Evolutionary conservation across 345 rosid genomes (phyloP), one percentile per base, ranked within the genome.

Genomic region (Populus pruinosa): DNA sequence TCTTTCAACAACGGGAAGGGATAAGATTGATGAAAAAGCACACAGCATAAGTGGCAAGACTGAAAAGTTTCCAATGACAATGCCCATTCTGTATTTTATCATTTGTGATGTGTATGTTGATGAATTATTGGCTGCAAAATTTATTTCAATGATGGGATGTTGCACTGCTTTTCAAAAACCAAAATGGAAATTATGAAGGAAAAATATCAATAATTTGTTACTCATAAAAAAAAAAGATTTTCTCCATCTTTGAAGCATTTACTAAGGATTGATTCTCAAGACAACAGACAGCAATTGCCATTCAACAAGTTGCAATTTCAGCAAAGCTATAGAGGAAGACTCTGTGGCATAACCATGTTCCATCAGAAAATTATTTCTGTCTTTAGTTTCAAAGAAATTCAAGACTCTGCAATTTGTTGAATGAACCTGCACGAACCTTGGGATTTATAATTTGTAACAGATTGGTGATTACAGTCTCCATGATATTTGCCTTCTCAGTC

Each of bases 81-180:
- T 79, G 79, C 84, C 82, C 65, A n/a, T 41, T 56, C 47, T 68
- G 25, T 47, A 20, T 74, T 47, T 69, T 20, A 14, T 62, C 16
- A 49, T 43, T 63, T 69, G 70, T 44, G 69, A 38, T 53, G 49
- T 82, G 70, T 53, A 29, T 70, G 53, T 78, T 76, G 76, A 25
- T 39, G 9, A 56, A 5, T 44, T 49, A 35, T 29, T 31, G 20
- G 3, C 44, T 17, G 12, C 4, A 18, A 67, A 31, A 14, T 17
- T 35, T 36, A 13, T 3, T 67, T 9, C 29, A 59, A n/a, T 59
- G 29, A 59, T 59, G 29, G 5, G 29, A 59, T 23, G 50, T 56
- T 56, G 29, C 14, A n/a, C 25, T 10, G 25, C 64, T 59, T n/a
- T 59, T 21, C 11, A 25, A 59, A 59, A 23, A 59, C 11, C 64